Percentiles rank a stretch among this genome's conserved stretches.
These are phyloP conservation scores for Penicillium sp. DNA, from an alignment of 2,329 filamentous ascomycete genomes.

Conservation along the genomic window DNA sequence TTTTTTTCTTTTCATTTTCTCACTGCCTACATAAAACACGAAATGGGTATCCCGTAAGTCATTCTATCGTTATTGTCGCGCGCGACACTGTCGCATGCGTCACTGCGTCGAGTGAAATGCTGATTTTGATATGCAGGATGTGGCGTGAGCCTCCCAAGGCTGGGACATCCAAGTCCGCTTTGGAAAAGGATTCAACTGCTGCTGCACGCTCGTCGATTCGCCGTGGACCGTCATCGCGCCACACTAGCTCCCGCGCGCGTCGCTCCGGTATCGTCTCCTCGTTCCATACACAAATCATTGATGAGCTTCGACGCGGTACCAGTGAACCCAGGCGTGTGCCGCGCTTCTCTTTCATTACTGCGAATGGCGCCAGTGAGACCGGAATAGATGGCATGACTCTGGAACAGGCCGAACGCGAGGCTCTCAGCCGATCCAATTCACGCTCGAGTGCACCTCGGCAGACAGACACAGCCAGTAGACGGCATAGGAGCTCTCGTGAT, in stretches of 20 bases:
- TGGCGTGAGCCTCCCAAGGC: slow-evolving; percentile 55
- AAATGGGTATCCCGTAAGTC: slow-evolving; percentile 48
- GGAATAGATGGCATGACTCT: slow-evolving; percentile 33
- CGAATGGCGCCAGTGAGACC: slow-evolving; percentile 28
- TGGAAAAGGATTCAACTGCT: slow-evolving; percentile 55
- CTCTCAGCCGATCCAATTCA: slow-evolving; percentile 13
- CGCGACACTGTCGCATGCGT: slow-evolving; percentile 15
- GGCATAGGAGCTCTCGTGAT: slow-evolving; percentile 27
- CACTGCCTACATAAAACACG: background rate
- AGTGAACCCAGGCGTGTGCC: slow-evolving; percentile 1
- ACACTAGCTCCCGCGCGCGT: slow-evolving; percentile 28
- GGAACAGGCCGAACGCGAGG: slow-evolving; percentile 33
- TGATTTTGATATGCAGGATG: slow-evolving; percentile 44
- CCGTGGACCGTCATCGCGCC: slow-evolving; percentile 36
- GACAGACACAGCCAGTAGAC: slow-evolving; percentile 5
- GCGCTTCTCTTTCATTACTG: background rate
- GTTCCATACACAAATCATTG: slow-evolving; percentile 29
- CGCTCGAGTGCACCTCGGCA: slow-evolving; percentile 4
- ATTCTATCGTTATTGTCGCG: slow-evolving; percentile 8
- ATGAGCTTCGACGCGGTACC: slow-evolving; percentile 35
- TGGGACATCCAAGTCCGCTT: slow-evolving; percentile 41
- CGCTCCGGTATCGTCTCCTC: slow-evolving; percentile 30
- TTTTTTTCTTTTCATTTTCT: background rate
- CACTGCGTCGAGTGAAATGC: slow-evolving; percentile 17
- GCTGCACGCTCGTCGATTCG: slow-evolving; percentile 58